Evolutionary conservation across 2,329 filamentous ascomycete genomes (phyloP), one percentile per base, ranked within the genome.

Genomic region (Zarea fungicola): DNA sequence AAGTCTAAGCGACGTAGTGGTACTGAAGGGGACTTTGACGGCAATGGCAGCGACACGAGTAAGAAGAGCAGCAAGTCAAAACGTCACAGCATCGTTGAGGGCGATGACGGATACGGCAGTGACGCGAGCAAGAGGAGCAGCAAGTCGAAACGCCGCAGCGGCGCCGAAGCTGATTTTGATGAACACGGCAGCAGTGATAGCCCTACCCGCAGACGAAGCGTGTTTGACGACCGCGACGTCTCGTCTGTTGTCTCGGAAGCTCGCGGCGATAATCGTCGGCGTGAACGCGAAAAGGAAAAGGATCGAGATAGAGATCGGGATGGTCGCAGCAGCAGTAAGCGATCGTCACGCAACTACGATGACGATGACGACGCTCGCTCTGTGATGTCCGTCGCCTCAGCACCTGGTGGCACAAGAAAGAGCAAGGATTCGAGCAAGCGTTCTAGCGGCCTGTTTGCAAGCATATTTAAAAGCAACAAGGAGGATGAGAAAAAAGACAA

Each of bases 211-310:
- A 64, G 60, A 37, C 63, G 61, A 4, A 67, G 69, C n/a, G 60
- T 58, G 2, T 71, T 68, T 48, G 66, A 73, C 22, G 70, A 75
- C 49, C 68, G 68, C n/a, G 74, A 76, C 34, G 67, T 72, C 18
- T 70, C 66, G 52, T 79, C 76, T 26, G 68, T 76, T 11, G 69
- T 75, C 5, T 78, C 77, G 6, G 73, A 73, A 43, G 65, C 68
- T 32, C 64, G 64, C 18, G 56, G 59, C 14, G 61, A 67, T 14
- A 63, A 64, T 29, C 58, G 56, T 19, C 59, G 56, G 32, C 59
- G 59, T 9, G 70, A 71, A 42, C 64, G 62, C 51, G 65, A 66
- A 52, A 42, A 42, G n/a, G 46, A 48, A 6, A 35, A 23, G 31
- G 45, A 48, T 22, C 36, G 52, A 28, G 48, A 44, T 14, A 35